Evolutionary conservation across 345 rosid species (phyloP).

Genomic region (Populus nigra): DNA sequence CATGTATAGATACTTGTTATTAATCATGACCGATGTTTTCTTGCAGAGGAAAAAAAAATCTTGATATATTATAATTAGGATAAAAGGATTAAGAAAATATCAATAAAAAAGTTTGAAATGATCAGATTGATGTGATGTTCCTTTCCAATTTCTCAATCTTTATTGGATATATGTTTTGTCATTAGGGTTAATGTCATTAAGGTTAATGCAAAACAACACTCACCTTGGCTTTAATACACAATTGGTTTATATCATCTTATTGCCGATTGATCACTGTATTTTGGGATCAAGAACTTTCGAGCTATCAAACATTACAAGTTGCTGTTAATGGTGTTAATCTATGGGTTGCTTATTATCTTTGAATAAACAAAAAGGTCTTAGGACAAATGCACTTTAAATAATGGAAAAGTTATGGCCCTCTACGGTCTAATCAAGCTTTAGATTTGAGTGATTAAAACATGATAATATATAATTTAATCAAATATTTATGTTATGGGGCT

Average conservation of each 20-base stretch:
- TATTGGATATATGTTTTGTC: not conserved
- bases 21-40: not conserved
- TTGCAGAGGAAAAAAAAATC: not conserved
- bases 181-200: not conserved
- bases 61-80: not conserved
- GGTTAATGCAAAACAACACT: not conserved
- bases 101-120: slow-evolving; percentile 1
- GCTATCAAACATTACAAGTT: not conserved
- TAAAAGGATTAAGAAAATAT: not conserved
- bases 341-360: not conserved
- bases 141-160: not conserved
- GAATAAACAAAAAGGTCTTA: slow-evolving; percentile 9
- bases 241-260: slow-evolving; percentile 18
- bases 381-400: slow-evolving; percentile 33
- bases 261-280: not conserved
- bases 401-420: slow-evolving; percentile 38
- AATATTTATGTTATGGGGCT: too few species aligned
- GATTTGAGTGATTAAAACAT: slow-evolving; percentile 13
- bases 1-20: not conserved
- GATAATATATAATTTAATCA: not conserved
- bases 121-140: slow-evolving; percentile 8
- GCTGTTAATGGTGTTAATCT: too few species aligned
- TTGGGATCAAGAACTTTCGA: slow-evolving; percentile 17
- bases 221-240: not conserved
- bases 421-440: slow-evolving; percentile 42